Conservation (phyloP, 2,329 filamentous ascomycete genomes). For the Neoarthrinium moseri region DNA sequence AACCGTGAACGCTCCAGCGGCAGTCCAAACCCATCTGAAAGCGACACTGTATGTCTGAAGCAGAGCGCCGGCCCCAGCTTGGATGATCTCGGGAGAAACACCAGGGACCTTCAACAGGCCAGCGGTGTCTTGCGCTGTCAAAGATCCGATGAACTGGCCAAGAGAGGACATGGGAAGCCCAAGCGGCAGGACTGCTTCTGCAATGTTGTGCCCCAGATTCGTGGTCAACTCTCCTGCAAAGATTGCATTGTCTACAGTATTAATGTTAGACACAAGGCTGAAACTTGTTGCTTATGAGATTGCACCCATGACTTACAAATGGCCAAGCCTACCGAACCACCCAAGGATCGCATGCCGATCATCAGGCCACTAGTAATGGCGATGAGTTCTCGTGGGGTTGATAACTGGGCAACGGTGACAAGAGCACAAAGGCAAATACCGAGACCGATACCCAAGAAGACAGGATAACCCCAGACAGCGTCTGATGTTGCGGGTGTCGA, state of each 20-base stretch:
- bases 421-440: slow-evolving; percentile 34
- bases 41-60: slow-evolving; percentile 25
- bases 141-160: slow-evolving; percentile 22
- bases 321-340: slow-evolving; percentile 48
- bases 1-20: slow-evolving; percentile 25
- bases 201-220: slow-evolving; percentile 29
- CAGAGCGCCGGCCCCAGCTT: slow-evolving; percentile 21
- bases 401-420: slow-evolving; percentile 36
- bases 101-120: slow-evolving; percentile 25
- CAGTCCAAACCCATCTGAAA: slow-evolving; percentile 32
- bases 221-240: slow-evolving; percentile 25
- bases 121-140: slow-evolving; percentile 23
- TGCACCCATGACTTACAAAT: slow-evolving; percentile 27
- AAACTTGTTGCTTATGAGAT: too few relatives aligned
- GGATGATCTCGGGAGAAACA: slow-evolving; percentile 26
- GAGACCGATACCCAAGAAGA: slow-evolving; percentile 32
- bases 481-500: slow-evolving; percentile 19
- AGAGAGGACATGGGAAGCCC: slow-evolving; percentile 24
- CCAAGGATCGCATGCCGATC: slow-evolving; percentile 38
- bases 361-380: slow-evolving; percentile 28
- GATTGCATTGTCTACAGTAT: slow-evolving; percentile 19
- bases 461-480: slow-evolving; percentile 34
- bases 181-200: slow-evolving; percentile 25
- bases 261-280: too few relatives aligned
- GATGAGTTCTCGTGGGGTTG: slow-evolving; percentile 34